phyloP scores from a whole-genome alignment of 768 basidiomycete genomes.

The Podaxis pistillaris region DNA sequence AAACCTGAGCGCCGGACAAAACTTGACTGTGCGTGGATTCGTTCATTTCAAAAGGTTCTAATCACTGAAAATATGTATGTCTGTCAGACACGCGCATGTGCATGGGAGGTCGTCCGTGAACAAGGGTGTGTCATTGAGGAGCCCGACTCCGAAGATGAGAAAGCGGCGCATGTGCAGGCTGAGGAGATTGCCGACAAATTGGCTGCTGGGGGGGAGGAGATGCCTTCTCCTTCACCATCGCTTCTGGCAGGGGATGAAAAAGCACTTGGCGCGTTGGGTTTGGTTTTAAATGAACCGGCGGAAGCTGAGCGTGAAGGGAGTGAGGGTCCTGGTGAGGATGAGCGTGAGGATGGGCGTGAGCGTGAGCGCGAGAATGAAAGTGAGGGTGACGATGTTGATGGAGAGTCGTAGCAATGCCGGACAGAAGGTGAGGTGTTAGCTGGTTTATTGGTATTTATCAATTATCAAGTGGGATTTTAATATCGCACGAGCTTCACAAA shows the following conservation, averaged over 20 bases:
- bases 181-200: constrained; percentile 17
- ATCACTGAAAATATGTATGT: not conserved
- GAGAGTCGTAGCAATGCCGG: no score
- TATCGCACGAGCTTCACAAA: no score
- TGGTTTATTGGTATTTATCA: no score
- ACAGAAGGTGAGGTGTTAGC: no score
- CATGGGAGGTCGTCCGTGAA: constrained; percentile 57
- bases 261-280: no score
- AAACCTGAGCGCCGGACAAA: constrained; percentile 75
- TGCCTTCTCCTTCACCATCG: not conserved
- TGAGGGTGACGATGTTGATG: no score
- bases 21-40: constrained; percentile 52
- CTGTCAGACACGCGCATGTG: constrained; percentile 52
- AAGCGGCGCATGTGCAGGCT: not conserved
- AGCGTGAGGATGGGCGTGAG: not conserved
- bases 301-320: no score
- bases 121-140: constrained; percentile 72
- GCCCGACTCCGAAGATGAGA: constrained; percentile 27
- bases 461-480: no score
- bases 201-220: not conserved
- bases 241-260: no score
- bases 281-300: no score
- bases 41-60: not conserved
- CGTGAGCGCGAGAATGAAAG: constrained; percentile 15
- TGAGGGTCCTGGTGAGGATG: not conserved